phyloP scores from a whole-genome alignment of 768 basidiomycete genomes.

The Chalciporus chontae region DNA sequence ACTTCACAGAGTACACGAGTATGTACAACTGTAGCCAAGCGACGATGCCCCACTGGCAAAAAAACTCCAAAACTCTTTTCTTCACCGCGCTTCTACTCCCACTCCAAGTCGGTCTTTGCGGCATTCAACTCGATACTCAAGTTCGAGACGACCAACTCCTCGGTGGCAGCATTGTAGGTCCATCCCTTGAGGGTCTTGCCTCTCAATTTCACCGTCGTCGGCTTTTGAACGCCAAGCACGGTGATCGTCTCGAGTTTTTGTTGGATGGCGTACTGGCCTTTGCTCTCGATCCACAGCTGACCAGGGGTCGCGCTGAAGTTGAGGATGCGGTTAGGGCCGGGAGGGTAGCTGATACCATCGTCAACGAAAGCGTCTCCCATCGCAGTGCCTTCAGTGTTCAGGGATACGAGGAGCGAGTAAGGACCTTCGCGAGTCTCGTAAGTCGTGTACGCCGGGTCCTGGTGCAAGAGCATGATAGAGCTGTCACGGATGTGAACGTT shows the following conservation, averaged over 20 bases:
- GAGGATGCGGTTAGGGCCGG: conserved; percentile 49
- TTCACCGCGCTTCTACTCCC: conserved; percentile 33
- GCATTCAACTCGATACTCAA: conserved; percentile 44
- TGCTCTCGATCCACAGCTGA: conserved; percentile 36
- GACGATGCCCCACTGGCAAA: too few species aligned
- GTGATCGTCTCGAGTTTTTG: conserved; percentile 52
- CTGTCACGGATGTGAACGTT: conserved; percentile 74
- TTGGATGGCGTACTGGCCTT: conserved; percentile 30
- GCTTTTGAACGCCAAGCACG: conserved; percentile 53
- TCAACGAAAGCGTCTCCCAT: conserved; percentile 64
- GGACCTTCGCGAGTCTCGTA: conserved; percentile 61
- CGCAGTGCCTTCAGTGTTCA: conserved; percentile 45
- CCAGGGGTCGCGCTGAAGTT: conserved; percentile 38
- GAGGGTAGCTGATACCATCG: conserved; percentile 61
- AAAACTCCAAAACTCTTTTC: too few species aligned
- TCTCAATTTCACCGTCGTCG: conserved; percentile 38
- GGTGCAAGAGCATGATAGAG: conserved; percentile 60
- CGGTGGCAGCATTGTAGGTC: conserved; percentile 37
- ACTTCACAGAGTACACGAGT: too few species aligned
- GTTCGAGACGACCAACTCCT: conserved; percentile 40
- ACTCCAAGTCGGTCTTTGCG: conserved; percentile 30
- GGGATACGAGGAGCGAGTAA: conserved; percentile 60
- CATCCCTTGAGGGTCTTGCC: conserved; percentile 34
- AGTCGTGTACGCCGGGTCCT: conserved; percentile 62
- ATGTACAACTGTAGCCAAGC: too few species aligned